Evolutionary conservation across 208 protist species (phyloP).

Genomic region (Trypanosoma lewisi): DNA sequence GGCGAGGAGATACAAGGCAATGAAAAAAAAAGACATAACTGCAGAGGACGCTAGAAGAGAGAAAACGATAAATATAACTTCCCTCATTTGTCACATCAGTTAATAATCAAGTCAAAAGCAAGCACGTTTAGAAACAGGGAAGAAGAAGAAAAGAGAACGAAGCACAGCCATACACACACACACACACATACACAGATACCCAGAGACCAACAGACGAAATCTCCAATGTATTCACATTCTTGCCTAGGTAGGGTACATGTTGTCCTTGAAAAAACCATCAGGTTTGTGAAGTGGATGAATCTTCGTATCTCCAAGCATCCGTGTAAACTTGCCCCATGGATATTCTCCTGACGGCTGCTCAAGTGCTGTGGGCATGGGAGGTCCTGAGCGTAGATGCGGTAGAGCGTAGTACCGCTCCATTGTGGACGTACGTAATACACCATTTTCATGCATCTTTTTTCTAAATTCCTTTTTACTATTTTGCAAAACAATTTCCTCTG

Average conservation of each 20-base stretch:
- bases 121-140: no score
- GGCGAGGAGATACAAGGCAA: no score
- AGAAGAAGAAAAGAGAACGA: no score
- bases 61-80: no score
- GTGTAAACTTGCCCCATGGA: constrained; percentile 57
- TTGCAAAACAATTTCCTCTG: constrained; percentile 50
- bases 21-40: no score
- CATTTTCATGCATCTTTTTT: constrained; percentile 34
- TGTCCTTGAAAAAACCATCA: constrained; percentile 49
- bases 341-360: constrained; percentile 49
- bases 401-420: constrained; percentile 81
- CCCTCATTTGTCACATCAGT: no score
- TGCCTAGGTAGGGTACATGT: constrained; percentile 59
- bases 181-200: no score
- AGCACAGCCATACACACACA: no score
- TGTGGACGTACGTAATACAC: constrained; percentile 51
- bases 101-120: no score
- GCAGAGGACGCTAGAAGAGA: no score
- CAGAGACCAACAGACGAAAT: no score
- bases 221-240: neutral
- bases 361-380: constrained; percentile 55
- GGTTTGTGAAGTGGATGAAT: constrained; percentile 66
- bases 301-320: constrained; percentile 34
- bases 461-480: constrained; percentile 48
- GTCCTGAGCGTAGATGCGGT: constrained; percentile 49